These are phyloP conservation scores for Pseudognaphalium luteoalbum DNA, from an alignment of 129 eudicot species.

Conservation along the genomic window DNA sequence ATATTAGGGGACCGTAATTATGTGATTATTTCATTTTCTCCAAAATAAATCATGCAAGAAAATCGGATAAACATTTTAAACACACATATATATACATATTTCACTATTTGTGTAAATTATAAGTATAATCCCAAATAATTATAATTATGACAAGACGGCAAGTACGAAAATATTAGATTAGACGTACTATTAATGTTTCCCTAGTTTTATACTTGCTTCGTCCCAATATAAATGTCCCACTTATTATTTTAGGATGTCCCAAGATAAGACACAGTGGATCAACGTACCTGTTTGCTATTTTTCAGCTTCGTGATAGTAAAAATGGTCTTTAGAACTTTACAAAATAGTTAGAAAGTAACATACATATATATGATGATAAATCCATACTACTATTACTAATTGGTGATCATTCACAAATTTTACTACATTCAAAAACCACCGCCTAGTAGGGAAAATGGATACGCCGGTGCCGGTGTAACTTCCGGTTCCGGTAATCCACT, in stretches of 20 bases:
- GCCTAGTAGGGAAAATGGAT: slow-evolving; percentile 76
- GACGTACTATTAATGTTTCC: no score
- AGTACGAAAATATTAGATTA: neutral
- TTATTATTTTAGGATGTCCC: no score
- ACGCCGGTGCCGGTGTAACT: slow-evolving; percentile 47
- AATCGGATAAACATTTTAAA: no score
- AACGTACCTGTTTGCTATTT: neutral
- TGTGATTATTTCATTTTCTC: slow-evolving; percentile 1
- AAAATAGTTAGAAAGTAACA: no score
- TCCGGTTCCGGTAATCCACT: slow-evolving; percentile 29
- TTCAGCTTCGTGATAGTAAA: neutral
- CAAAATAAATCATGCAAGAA: neutral
- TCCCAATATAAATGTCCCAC: no score
- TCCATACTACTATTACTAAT: neutral
- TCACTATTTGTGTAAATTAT: no score
- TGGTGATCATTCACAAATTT: slow-evolving; percentile 1
- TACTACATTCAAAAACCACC: slow-evolving; percentile 59
- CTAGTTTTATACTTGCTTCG: no score
- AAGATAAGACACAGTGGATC: no score
- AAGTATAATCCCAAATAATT: neutral
- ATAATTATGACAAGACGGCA: no score
- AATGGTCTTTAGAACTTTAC: no score
- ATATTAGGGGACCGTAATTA: slow-evolving; percentile 24
- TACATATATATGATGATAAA: no score
- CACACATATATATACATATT: no score